Evolutionary conservation across 2,329 filamentous ascomycete genomes (phyloP).

Genomic region (Sclerotinia subarctica): DNA sequence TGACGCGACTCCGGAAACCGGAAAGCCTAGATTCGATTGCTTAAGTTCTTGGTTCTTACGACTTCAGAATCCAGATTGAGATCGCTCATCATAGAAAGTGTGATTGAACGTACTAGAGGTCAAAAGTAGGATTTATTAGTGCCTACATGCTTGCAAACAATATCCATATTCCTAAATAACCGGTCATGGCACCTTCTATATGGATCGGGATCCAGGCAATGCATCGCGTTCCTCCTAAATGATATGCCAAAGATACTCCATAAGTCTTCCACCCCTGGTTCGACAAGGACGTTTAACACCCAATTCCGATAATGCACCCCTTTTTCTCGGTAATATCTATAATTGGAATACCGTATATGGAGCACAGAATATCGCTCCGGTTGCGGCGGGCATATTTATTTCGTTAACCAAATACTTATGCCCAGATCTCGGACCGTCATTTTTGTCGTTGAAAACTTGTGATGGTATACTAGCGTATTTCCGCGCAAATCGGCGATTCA

Average conservation of each 20-base stretch:
- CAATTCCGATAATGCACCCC: slow-evolving; percentile 53
- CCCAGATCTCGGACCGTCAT: slow-evolving; percentile 38
- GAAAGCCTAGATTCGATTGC: not conserved
- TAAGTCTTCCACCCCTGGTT: slow-evolving; percentile 56
- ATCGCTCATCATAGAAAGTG: not conserved
- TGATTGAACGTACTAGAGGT: not conserved
- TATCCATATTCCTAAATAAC: slow-evolving; percentile 2
- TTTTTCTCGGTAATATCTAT: slow-evolving; percentile 48
- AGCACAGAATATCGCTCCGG: slow-evolving; percentile 57
- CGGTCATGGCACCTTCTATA: slow-evolving; percentile 35
- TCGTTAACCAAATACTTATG: slow-evolving; percentile 28
- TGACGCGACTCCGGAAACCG: not conserved
- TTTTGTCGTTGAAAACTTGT: slow-evolving; percentile 42
- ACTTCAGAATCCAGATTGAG: not conserved
- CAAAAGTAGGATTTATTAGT: not conserved
- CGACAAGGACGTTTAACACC: slow-evolving; percentile 51
- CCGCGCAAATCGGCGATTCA: slow-evolving; percentile 59
- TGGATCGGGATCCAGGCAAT: slow-evolving; percentile 31
- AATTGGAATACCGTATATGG: slow-evolving; percentile 60
- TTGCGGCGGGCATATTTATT: slow-evolving; percentile 43
- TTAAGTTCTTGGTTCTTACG: not conserved
- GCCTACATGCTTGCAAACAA: slow-evolving; percentile 18
- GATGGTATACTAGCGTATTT: slow-evolving; percentile 50
- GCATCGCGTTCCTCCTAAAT: slow-evolving; percentile 50
- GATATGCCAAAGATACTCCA: slow-evolving; percentile 66